phyloP scores from a whole-genome alignment of 1,284 basidiomycete genomes.

The Cutaneotrichosporon cavernicola region DNA sequence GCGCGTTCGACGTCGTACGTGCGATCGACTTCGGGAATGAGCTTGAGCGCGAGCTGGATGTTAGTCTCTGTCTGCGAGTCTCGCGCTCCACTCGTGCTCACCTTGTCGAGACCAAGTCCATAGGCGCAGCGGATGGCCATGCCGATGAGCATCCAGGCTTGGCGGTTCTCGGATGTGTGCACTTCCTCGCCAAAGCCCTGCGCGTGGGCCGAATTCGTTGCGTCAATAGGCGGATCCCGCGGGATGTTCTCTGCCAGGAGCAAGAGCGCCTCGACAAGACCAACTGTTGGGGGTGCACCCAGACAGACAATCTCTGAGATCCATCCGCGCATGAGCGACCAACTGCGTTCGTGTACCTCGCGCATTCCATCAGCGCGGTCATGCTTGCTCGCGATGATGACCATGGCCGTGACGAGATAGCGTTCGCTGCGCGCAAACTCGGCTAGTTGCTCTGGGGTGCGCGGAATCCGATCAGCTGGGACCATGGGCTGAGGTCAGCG shows the following conservation, averaged over 20 bases:
- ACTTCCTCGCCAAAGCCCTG: conserved; percentile 41
- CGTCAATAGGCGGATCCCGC: conserved; percentile 34
- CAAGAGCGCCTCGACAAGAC: conserved; percentile 49
- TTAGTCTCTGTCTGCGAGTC: not conserved
- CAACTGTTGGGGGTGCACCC: conserved; percentile 48
- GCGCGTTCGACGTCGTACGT: conserved; percentile 47
- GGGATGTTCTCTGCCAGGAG: conserved; percentile 52
- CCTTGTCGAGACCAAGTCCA: conserved; percentile 49
- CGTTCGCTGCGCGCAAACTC: conserved; percentile 51
- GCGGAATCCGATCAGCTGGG: conserved; percentile 49
- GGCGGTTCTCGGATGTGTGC: conserved; percentile 49
- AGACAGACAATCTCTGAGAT: conserved; percentile 46
- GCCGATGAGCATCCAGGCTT: conserved; percentile 52
- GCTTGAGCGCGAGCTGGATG: conserved; percentile 35
- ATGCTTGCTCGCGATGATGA: conserved; percentile 53
- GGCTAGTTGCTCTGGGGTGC: conserved; percentile 46
- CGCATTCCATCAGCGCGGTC: conserved; percentile 38
- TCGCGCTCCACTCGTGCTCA: conserved; percentile 27
- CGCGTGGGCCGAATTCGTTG: conserved; percentile 33
- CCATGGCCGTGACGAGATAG: conserved; percentile 52
- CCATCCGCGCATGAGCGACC: conserved; percentile 50
- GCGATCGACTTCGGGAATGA: conserved; percentile 39
- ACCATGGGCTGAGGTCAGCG: conserved; percentile 50
- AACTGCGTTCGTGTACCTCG: conserved; percentile 44
- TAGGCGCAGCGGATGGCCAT: conserved; percentile 49